Evolutionary conservation across 331 rosid species (phyloP).

Genomic region (Quercus tomentella): DNA sequence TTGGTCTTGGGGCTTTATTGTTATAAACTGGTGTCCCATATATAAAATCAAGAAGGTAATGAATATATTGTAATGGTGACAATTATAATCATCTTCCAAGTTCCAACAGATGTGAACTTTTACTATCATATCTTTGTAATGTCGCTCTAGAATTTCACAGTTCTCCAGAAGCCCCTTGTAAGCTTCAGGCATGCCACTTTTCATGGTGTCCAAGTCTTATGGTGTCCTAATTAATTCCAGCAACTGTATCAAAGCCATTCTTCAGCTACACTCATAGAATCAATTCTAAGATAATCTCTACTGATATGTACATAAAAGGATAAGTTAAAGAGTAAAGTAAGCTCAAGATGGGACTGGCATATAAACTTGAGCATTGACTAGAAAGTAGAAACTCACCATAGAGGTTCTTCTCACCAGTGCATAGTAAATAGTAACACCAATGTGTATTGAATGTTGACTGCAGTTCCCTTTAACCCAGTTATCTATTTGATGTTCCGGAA

Average conservation of each 20-base stretch:
- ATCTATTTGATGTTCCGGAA: slow-evolving; percentile 86
- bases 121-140: slow-evolving; percentile 98
- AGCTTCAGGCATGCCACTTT: slow-evolving; percentile 80
- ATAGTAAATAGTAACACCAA: slow-evolving; percentile 95
- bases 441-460: slow-evolving; percentile 83
- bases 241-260: slow-evolving; percentile 64
- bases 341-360: slow-evolving; percentile 16
- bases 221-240: slow-evolving; percentile 87
- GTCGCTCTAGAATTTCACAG: slow-evolving; percentile 80
- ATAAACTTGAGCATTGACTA: slow-evolving; percentile 78
- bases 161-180: slow-evolving; percentile 85
- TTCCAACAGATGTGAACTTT: neutral
- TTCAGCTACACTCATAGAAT: slow-evolving; percentile 7
- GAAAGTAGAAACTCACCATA: slow-evolving; percentile 81
- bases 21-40: neutral
- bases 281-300: slow-evolving; percentile 6
- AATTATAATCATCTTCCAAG: neutral
- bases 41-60: too few relatives aligned
- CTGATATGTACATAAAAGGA: neutral
- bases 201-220: slow-evolving; percentile 75
- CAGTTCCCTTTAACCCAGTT: slow-evolving; percentile 81
- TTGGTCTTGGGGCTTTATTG: slow-evolving; percentile 30
- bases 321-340: slow-evolving; percentile 1
- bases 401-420: slow-evolving; percentile 90
- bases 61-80: neutral